A percentile compares a stretch with the other conserved stretches of the same genome.
Conservation (phyloP, 331 rosid species). For the Rosa hybrid region DNA sequence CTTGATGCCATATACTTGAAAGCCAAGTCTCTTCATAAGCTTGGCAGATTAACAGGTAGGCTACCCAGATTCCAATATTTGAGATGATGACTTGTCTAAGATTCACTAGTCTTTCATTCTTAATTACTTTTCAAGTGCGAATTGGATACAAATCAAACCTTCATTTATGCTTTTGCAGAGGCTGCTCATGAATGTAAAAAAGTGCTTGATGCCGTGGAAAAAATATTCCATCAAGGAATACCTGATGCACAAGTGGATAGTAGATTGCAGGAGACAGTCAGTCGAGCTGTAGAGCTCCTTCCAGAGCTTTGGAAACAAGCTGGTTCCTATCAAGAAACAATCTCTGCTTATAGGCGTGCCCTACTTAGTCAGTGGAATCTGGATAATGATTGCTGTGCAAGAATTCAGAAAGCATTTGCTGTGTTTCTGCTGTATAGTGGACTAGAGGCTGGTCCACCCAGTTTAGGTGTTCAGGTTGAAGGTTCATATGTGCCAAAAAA, state of each 20-base stretch:
- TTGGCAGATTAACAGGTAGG: slow-evolving; percentile 74
- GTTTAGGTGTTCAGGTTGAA: slow-evolving; percentile 86
- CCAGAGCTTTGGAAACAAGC: slow-evolving; percentile 94
- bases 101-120: background rate
- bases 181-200: slow-evolving; percentile 88
- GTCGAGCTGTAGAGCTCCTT: slow-evolving; percentile 95
- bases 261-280: slow-evolving; percentile 87
- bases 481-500: slow-evolving; percentile 87
- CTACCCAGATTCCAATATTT: background rate
- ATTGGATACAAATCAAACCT: slow-evolving; percentile 26
- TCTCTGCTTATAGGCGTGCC: slow-evolving; percentile 81
- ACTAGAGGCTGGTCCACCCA: slow-evolving; percentile 91
- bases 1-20: slow-evolving; percentile 98
- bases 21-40: slow-evolving; percentile 91
- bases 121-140: slow-evolving; percentile 20
- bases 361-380: slow-evolving; percentile 96
- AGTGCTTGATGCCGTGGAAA: slow-evolving; percentile 92
- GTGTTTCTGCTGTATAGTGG: slow-evolving; percentile 86
- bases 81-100: background rate
- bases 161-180: slow-evolving; percentile 57
- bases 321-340: slow-evolving; percentile 66
- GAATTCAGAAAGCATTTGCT: slow-evolving; percentile 85
- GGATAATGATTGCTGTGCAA: slow-evolving; percentile 69
- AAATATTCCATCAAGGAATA: slow-evolving; percentile 78
- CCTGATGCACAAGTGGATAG: slow-evolving; percentile 79